Base-by-base conservation (phyloP, 2,329 filamentous ascomycete genomes). In the Didymosphaeria variabile region DNA sequence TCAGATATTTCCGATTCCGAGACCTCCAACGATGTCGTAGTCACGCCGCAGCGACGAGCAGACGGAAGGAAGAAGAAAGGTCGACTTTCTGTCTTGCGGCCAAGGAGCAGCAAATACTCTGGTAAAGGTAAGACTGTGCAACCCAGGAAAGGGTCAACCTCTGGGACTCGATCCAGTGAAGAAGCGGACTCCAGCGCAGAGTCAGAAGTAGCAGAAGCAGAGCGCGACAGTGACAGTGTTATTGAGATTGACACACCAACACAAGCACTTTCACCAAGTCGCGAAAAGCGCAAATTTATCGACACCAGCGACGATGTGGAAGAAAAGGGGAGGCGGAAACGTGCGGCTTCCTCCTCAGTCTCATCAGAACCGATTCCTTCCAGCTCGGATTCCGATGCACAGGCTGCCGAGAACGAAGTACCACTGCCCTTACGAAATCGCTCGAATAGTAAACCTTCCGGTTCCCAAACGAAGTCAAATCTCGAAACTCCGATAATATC, bases 41-140 rank as follows among this genome's bases (percentile, higher is more conserved):
- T 59, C 45, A 72, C 74, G 42, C 71, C 75, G 9, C 59, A 63
- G 31, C 69, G 66, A 38, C 66, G 69, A 12, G 52, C 59, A 31
- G 65, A 62, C 63, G 61, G 60, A 67, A 67, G 61, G 21, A 64
- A 62, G 47, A 62, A 67, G 55, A 73, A 71, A 60, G 76, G 76
- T 1, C 68, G 68, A 12, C 61, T 76, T 3, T 80, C 78, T 7
- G 67, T 76, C 3, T 62, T 79, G 1, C 68, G 77, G 42, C 78
- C 78, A 0, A 79, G 64, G 52, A 76, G 70, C 40, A 64, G 68
- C 47, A 78, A 75, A 49, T 74, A 65, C 45, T 76, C 75, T 1
- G 77, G 76, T 34, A 79, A 79, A 62, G 72, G 72, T 36, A 73
- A 75, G 46, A 59, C 67, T 7, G 46, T 61, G 12, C 63, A 61